These are phyloP conservation scores for Boechera divaricarpa DNA, from an alignment of 345 rosid genomes.

Conservation along the genomic window DNA sequence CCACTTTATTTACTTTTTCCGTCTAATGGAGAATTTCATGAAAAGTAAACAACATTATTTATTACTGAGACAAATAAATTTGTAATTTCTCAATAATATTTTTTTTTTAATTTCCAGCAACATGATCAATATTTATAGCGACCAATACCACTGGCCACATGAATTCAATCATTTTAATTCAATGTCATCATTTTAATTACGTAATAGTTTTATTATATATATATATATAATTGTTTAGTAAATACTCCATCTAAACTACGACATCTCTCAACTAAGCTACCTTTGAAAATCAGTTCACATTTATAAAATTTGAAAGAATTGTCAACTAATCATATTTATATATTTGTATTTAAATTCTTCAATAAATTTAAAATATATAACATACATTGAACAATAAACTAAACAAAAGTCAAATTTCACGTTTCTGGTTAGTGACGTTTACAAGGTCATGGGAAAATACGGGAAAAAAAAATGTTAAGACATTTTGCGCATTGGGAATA, in stretches of 20 bases:
- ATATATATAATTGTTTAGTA: background rate
- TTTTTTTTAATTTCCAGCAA: background rate
- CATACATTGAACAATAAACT: background rate
- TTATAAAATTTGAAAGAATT: background rate
- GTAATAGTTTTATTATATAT: background rate
- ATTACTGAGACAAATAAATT: background rate
- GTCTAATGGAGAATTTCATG: background rate
- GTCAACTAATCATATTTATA: background rate
- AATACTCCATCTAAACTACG: background rate
- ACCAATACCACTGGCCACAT: slow-evolving; percentile 41
- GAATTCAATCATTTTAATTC: background rate
- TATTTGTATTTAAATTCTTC: background rate
- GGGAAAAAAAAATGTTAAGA: background rate
- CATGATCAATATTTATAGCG: slow-evolving; percentile 21
- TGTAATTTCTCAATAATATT: background rate
- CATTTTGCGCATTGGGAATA: background rate
- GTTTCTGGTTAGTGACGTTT: background rate
- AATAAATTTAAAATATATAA: no score
- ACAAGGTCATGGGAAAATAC: background rate
- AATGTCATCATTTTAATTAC: background rate
- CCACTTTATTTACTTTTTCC: slow-evolving; percentile 21
- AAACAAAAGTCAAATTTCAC: background rate
- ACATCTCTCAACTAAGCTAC: background rate
- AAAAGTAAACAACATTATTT: background rate
- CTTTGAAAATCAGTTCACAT: background rate